These are phyloP conservation scores for Wickerhamiella lipophila DNA, from an alignment of 805 yeast species.

Conservation along the genomic window DNA sequence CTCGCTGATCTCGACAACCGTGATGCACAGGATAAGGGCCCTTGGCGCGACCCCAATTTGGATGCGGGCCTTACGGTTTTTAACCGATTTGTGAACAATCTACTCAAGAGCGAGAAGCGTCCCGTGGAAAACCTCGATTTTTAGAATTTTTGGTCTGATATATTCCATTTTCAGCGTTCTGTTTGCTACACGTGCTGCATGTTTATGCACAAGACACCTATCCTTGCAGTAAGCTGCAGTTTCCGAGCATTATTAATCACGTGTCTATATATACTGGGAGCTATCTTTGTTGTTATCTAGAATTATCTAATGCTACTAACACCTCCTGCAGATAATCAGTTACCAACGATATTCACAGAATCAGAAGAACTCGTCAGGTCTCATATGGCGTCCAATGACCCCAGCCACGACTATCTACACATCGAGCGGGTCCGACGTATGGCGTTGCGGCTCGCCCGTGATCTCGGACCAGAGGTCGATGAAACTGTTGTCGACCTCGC, in stretches of 20 bases:
- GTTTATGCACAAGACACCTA: neutral
- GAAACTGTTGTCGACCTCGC: conserved; percentile 25
- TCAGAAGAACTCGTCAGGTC: conserved; percentile 15
- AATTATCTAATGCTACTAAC: conserved; percentile 5
- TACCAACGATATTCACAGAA: conserved; percentile 2
- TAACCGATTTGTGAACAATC: conserved; percentile 43
- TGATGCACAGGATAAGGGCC: conserved; percentile 41
- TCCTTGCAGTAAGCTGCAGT: neutral
- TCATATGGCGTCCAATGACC: conserved; percentile 24
- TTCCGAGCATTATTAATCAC: neutral
- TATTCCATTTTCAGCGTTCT: neutral
- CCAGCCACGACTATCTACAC: conserved; percentile 27
- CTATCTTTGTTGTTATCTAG: neutral
- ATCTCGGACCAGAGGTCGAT: conserved; percentile 16
- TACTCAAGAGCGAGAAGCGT: conserved; percentile 38
- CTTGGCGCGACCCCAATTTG: conserved; percentile 29
- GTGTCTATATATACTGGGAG: neutral
- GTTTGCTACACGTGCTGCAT: conserved; percentile 5
- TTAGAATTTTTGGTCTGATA: too few species aligned
- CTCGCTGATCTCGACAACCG: conserved; percentile 42
- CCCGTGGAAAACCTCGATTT: conserved; percentile 26
- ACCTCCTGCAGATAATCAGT: neutral
- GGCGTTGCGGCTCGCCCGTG: conserved; percentile 23
- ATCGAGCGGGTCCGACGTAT: conserved; percentile 25
- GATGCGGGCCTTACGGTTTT: conserved; percentile 61